Conservation (phyloP, 2,329 filamentous ascomycete genomes). For the Alternaria atra region DNA sequence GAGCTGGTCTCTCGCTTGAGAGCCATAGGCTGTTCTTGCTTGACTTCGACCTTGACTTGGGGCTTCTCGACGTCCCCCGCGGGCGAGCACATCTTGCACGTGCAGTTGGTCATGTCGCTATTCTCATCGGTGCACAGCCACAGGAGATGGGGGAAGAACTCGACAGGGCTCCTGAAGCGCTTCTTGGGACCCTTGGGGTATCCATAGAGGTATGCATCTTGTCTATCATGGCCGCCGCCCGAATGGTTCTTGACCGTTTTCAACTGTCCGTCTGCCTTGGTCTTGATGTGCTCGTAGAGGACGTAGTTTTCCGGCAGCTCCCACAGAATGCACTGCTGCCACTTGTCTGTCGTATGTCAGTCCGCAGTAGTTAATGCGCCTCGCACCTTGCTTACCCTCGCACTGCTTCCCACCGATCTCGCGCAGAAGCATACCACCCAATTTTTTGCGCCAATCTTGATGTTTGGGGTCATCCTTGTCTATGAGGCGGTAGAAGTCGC, state of each 20-base stretch:
- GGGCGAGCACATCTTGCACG: conserved; percentile 66
- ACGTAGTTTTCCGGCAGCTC: conserved; percentile 65
- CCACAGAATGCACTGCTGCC: conserved; percentile 60
- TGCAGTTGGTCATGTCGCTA: conserved; percentile 64
- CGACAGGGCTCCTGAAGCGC: conserved; percentile 65
- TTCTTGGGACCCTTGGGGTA: conserved; percentile 66
- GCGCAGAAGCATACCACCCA: conserved; percentile 66
- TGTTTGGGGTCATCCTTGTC: conserved; percentile 62
- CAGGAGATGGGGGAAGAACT: conserved; percentile 68
- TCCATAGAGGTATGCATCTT: conserved; percentile 69
- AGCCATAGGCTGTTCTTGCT: conserved; percentile 25
- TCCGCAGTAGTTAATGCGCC: conserved; percentile 22
- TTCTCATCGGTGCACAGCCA: conserved; percentile 65
- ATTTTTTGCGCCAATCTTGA: conserved; percentile 66
- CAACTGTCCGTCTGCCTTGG: conserved; percentile 58
- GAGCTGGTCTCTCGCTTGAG: conserved; percentile 43
- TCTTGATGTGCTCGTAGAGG: conserved; percentile 67
- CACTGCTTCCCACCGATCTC: conserved; percentile 55
- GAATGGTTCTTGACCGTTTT: conserved; percentile 61
- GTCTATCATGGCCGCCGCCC: conserved; percentile 61
- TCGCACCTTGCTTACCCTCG: conserved; percentile 33
- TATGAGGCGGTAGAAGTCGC: conserved; percentile 64
- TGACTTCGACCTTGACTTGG: conserved; percentile 33
- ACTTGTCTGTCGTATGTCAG: conserved; percentile 49
- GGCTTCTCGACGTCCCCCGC: conserved; percentile 53